phyloP scores from a whole-genome alignment of 176 grass and related monocot species.

The Avena eriantha region DNA sequence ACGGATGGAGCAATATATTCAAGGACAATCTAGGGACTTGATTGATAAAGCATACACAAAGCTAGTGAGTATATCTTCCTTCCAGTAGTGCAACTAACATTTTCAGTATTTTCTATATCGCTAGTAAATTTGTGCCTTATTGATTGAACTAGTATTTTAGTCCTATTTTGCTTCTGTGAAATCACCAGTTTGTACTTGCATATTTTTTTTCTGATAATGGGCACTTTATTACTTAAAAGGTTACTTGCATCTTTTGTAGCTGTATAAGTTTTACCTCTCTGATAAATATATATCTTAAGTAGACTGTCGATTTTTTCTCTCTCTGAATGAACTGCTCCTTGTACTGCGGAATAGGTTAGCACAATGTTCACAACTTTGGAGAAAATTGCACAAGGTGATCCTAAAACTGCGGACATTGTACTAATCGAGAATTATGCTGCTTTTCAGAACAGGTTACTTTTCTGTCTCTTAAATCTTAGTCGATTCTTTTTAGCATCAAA shows the following conservation, averaged over 20 bases:
- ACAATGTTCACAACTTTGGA: constrained; percentile 96
- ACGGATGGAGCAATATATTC: constrained; percentile 97
- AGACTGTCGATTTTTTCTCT: neutral
- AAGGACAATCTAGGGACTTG: constrained; percentile 97
- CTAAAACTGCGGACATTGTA: constrained; percentile 81
- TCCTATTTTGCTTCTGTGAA: constrained; percentile 39
- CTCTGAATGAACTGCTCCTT: constrained; percentile 31
- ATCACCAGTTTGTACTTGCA: constrained; percentile 17
- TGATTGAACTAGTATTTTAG: constrained; percentile 19
- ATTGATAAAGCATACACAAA: constrained; percentile 95
- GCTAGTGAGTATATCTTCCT: constrained; percentile 67
- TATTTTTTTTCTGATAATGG: neutral
- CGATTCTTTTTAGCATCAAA: constrained; percentile 27
- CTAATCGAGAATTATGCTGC: constrained; percentile 96
- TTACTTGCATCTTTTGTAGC: constrained; percentile 7
- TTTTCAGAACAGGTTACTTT: constrained; percentile 90
- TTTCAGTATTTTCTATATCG: constrained; percentile 34
- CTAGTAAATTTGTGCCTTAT: constrained; percentile 12
- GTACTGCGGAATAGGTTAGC: constrained; percentile 66
- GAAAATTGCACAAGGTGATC: constrained; percentile 91
- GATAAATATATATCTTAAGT: constrained; percentile 17
- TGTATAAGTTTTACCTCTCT: neutral
- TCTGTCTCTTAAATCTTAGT: constrained; percentile 16
- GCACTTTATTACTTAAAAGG: no score
- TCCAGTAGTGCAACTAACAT: neutral